Base-by-base conservation (phyloP, 768 basidiomycete species). In the Tylopilus balloui region DNA sequence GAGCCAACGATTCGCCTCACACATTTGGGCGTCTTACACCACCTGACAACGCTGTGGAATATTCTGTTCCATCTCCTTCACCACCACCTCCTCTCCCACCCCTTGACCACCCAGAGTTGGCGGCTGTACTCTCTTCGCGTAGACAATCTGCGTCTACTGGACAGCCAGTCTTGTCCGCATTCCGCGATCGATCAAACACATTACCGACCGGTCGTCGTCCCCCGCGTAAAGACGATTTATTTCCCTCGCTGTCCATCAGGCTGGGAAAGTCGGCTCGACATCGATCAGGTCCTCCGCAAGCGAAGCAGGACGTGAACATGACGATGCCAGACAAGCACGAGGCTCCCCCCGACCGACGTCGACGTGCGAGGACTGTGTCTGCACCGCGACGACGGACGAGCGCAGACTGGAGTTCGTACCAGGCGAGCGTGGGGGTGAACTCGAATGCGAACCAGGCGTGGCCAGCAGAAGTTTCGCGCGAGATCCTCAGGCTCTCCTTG, bases 391-490 rank as follows among this genome's bases (percentile, higher is more conserved):
- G 81, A 57, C 72, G 80, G 38, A 66, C 69, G 38, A 83, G 81
- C 55, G 80, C 82, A 23, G 80, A 83, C 43, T 81, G 78, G 68
- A 79, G 71, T 41, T 71, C 79, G 15, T 61, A 71, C 45, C 75
- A 77, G 56, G 81, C 77, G 29, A 66, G 59, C 10, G 69, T 60
- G 13, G 64, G 66, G 3, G 66, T 68, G 29, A 60, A 51, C 40
- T 51, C 63, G 2, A 46, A 42, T 15, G 52, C 52, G 35, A 71
- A 71, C 29, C 71, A 67, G 24, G 73, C 71, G 47, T 84, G 82
- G 83, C 78, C 80, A 47, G 78, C 78, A 4, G 72, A 77, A 47
- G 78, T 83, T 17, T 78, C 81, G 36, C 75, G 73, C 50, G 77
- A 80, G 55, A 77, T 83, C 47, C 56, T 83, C 32, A 67, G 72